These are phyloP conservation scores for Penicillium waksmanii DNA, from an alignment of 495 filamentous ascomycete species.

Conservation along the genomic window DNA sequence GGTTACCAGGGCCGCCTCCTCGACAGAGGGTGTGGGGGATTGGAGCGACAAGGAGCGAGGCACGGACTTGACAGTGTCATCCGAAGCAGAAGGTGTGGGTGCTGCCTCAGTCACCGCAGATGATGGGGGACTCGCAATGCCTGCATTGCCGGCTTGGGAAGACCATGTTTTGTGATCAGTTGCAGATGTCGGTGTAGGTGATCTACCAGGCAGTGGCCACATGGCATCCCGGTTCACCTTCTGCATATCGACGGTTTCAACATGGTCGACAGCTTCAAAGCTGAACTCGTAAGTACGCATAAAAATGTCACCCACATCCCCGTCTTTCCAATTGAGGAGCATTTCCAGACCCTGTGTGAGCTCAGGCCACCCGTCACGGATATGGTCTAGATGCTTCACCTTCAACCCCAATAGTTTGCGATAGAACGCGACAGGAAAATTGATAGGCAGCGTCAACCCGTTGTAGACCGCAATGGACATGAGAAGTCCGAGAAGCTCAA, in stretches of 20 bases:
- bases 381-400: conserved; percentile 70
- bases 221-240: conserved; percentile 38
- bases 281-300: conserved; percentile 83
- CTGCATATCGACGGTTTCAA: conserved; percentile 60
- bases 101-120: conserved; percentile 30
- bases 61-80: conserved; percentile 23
- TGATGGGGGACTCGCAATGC: conserved; percentile 27
- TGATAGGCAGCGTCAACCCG: conserved; percentile 85
- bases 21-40: conserved; percentile 30
- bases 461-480: conserved; percentile 94
- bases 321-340: conserved; percentile 76
- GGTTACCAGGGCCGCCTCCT: conserved; percentile 62
- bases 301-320: conserved; percentile 80
- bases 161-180: conserved; percentile 32
- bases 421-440: conserved; percentile 84
- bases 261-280: conserved; percentile 66
- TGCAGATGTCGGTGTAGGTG: not conserved
- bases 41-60: conserved; percentile 21
- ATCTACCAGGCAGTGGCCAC: conserved; percentile 38
- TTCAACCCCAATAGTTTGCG: conserved; percentile 69
- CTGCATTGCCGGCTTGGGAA: conserved; percentile 26
- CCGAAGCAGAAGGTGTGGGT: conserved; percentile 17
- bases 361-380: conserved; percentile 86
- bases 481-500: conserved; percentile 85
- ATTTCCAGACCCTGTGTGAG: conserved; percentile 71